These are phyloP conservation scores for Lactifluus piperatus DNA, from an alignment of 768 basidiomycete species.

Conservation along the genomic window DNA sequence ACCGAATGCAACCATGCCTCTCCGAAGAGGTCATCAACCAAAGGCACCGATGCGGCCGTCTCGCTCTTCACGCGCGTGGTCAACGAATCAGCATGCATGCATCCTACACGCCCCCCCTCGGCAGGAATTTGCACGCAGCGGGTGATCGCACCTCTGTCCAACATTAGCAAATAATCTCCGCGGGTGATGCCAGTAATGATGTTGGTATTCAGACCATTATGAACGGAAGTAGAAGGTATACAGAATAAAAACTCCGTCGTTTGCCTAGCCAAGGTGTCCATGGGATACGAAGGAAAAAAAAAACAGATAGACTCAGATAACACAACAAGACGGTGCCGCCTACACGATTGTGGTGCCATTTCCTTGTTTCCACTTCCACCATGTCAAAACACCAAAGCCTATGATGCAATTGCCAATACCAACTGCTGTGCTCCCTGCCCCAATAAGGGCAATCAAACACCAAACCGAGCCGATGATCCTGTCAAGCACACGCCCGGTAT, in stretches of 20 bases:
- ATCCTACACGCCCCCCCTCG: background rate
- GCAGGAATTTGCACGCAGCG: background rate
- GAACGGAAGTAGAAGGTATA: background rate
- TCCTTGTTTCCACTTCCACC: constrained; percentile 25
- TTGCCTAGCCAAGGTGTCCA: background rate
- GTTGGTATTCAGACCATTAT: background rate
- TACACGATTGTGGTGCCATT: constrained; percentile 9
- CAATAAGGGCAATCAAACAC: constrained; percentile 67
- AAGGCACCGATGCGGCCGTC: background rate
- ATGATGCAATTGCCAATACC: constrained; percentile 66
- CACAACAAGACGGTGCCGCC: background rate
- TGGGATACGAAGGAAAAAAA: background rate
- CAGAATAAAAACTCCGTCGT: background rate
- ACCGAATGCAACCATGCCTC: background rate
- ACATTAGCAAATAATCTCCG: background rate
- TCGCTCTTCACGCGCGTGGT: background rate
- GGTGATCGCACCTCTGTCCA: background rate
- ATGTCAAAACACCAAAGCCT: constrained; percentile 58
- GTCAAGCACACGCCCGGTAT: constrained; percentile 59
- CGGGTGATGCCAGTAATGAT: background rate
- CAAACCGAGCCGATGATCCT: constrained; percentile 70
- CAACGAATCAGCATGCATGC: background rate
- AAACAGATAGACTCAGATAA: background rate
- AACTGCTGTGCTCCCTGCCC: constrained; percentile 63
- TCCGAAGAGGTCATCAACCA: background rate